Evolutionary conservation across 2,329 filamentous ascomycete genomes (phyloP).

Genomic region (Neofusicoccum sp.): DNA sequence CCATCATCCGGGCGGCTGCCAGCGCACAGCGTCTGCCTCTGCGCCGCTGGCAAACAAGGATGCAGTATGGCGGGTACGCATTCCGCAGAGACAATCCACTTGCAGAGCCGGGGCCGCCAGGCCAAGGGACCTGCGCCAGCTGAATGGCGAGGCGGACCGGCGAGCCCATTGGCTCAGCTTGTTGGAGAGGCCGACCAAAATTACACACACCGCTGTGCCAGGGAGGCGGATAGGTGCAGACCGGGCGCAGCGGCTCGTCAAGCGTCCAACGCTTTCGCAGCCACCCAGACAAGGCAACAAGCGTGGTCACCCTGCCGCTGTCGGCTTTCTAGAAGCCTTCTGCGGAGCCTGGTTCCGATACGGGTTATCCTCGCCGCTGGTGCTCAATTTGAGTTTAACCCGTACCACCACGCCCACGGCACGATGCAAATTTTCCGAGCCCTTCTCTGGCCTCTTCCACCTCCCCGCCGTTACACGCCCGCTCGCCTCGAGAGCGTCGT

Average conservation of each 20-base stretch:
- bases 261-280: neutral
- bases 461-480: neutral
- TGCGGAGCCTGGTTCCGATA: neutral
- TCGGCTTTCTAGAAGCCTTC: conserved; percentile 7
- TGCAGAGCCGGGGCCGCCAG: neutral
- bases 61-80: neutral
- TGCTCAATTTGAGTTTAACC: neutral
- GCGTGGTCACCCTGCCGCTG: neutral
- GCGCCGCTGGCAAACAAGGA: conserved; percentile 30
- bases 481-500: neutral
- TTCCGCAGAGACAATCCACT: neutral
- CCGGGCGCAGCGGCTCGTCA: neutral
- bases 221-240: neutral
- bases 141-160: neutral
- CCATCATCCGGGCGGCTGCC: conserved; percentile 23
- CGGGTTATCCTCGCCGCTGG: neutral
- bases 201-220: neutral
- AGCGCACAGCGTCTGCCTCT: conserved; percentile 31
- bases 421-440: neutral
- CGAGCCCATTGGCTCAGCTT: conserved; percentile 7
- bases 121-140: conserved; percentile 5
- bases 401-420: neutral
- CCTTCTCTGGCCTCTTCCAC: neutral
- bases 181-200: neutral
- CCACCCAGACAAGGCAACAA: neutral